phyloP scores from a whole-genome alignment of 1,284 basidiomycete species.

The Trichosporon sp. region DNA sequence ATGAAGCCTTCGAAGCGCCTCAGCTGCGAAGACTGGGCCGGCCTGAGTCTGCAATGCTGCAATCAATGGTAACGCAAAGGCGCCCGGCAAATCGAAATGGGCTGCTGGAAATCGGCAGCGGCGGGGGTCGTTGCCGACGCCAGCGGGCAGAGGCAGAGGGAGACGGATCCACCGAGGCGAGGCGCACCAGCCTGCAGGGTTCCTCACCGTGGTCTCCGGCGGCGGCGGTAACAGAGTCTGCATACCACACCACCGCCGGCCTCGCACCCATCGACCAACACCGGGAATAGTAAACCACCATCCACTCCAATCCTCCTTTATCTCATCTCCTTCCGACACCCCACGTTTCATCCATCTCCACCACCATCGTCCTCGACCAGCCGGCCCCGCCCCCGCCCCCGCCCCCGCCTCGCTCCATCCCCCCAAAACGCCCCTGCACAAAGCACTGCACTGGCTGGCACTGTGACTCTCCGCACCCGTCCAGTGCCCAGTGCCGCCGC shows the following conservation, averaged over 20 bases:
- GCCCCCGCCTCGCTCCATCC: neutral
- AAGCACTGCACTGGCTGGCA: too few relatives aligned
- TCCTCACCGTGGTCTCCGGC: neutral
- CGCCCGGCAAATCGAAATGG: too few relatives aligned
- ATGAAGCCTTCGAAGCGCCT: too few relatives aligned
- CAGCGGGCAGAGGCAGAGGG: too few relatives aligned
- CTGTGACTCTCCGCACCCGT: neutral
- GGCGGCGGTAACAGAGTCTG: neutral
- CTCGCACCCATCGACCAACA: neutral
- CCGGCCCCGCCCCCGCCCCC: neutral
- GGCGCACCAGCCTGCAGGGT: too few relatives aligned
- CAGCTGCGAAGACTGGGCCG: too few relatives aligned
- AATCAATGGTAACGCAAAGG: too few relatives aligned
- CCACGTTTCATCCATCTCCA: neutral
- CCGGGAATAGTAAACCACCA: neutral
- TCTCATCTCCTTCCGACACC: neutral
- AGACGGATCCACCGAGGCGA: too few relatives aligned
- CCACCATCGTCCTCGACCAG: neutral
- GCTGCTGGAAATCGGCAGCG: too few relatives aligned
- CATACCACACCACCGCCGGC: neutral
- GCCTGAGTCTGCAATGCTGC: too few relatives aligned
- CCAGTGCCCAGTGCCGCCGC: neutral
- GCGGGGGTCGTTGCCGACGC: slow-evolving; percentile 2
- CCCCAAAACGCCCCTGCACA: neutral
- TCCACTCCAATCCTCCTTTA: neutral